These are phyloP conservation scores for Carallia pectinifolia DNA, from an alignment of 345 rosid genomes.

Conservation along the genomic window DNA sequence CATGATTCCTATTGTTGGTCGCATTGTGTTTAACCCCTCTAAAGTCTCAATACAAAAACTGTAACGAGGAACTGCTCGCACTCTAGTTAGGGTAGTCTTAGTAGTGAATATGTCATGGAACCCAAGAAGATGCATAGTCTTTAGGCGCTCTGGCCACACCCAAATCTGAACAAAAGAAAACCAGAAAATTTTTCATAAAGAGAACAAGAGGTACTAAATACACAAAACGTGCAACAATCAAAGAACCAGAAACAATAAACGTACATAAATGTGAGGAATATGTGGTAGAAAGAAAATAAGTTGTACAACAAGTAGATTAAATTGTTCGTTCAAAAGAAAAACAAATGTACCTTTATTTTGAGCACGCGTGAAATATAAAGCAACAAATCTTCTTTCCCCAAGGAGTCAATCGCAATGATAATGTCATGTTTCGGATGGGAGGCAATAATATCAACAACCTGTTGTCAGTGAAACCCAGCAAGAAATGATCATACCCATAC, in stretches of 20 bases:
- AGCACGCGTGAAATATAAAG: constrained; percentile 51
- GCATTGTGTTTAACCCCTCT: constrained; percentile 53
- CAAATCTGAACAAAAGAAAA: constrained; percentile 52
- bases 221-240: not conserved
- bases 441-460: constrained; percentile 61
- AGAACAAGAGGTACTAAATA: not conserved
- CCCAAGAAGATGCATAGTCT: constrained; percentile 76
- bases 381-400: constrained; percentile 78
- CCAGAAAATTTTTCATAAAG: not conserved
- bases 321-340: not conserved
- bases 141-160: constrained; percentile 94
- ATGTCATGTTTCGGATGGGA: constrained; percentile 69
- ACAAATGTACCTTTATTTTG: constrained; percentile 47
- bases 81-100: constrained; percentile 64
- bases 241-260: too few relatives aligned
- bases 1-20: constrained; percentile 78
- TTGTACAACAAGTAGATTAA: not conserved
- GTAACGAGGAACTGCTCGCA: constrained; percentile 79
- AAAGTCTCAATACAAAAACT: constrained; percentile 74
- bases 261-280: too few relatives aligned
- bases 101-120: constrained; percentile 64
- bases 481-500: not conserved
- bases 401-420: constrained; percentile 59
- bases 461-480: constrained; percentile 17
- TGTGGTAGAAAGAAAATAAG: too few relatives aligned